A percentile compares a stretch with the other conserved stretches of the same genome.
phyloP scores from a whole-genome alignment of 495 filamentous ascomycete genomes.

The Penicillium manginii region DNA sequence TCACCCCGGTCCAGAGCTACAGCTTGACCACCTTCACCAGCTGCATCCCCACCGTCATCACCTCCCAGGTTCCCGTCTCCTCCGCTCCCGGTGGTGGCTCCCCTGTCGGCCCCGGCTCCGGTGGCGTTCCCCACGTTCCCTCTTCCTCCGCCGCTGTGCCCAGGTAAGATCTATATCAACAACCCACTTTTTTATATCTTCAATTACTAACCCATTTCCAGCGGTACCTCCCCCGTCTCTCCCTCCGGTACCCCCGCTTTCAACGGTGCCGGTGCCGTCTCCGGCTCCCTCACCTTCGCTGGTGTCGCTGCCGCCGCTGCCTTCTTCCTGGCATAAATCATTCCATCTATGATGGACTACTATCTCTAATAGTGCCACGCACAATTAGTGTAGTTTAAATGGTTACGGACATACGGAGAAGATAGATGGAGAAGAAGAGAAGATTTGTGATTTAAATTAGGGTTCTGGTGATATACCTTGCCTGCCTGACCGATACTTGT shows the following conservation, averaged over 20 bases:
- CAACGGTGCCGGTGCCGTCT: constrained; percentile 53
- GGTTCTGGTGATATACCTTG: constrained; percentile 32
- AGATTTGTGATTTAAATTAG: constrained; percentile 39
- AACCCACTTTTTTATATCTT: neutral
- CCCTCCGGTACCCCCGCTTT: constrained; percentile 41
- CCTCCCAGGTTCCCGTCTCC: constrained; percentile 38
- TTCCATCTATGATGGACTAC: constrained; percentile 34
- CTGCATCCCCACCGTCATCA: constrained; percentile 49
- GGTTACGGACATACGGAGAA: constrained; percentile 6
- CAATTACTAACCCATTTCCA: neutral
- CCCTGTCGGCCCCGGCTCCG: constrained; percentile 24
- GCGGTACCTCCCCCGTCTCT: constrained; percentile 18
- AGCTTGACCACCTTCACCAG: constrained; percentile 47
- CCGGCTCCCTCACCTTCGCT: constrained; percentile 53
- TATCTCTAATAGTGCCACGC: constrained; percentile 14
- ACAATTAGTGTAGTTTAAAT: constrained; percentile 13
- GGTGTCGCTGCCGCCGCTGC: constrained; percentile 53
- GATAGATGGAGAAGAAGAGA: constrained; percentile 11
- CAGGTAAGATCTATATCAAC: constrained; percentile 18
- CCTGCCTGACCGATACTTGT: constrained; percentile 25
- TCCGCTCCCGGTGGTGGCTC: constrained; percentile 12
- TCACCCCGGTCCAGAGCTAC: constrained; percentile 47
- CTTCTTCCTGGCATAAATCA: constrained; percentile 58
- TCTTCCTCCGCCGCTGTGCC: constrained; percentile 26
- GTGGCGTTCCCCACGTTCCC: constrained; percentile 20